Evolutionary conservation across 148 eudicot genomes (phyloP), one percentile per base, ranked within the genome.

Genomic region (Fagopyrum esculentum): DNA sequence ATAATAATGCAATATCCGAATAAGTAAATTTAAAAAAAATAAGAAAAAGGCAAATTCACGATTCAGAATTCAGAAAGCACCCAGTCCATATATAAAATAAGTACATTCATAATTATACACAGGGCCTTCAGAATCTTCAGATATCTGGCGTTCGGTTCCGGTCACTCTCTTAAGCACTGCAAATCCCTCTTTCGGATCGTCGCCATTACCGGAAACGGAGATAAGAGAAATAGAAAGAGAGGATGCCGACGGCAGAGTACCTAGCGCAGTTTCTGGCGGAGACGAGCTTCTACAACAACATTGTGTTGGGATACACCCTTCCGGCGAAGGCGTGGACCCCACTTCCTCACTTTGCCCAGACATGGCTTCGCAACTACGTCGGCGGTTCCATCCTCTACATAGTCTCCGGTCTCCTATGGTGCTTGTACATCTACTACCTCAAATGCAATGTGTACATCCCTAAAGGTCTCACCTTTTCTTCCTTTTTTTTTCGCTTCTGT

Each of bases 361-460:
- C 91, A 5, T 94, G 97, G 98, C 85, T 94, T 13, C 83, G 97
- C 4, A 90, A 87, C 89, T 89, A 83, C 85, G 78, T 95, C 71
- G 96, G 85, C 15, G 99, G 81, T 5, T 51, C 55, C 66, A 48
- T 90, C 46, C 69, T 92, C 48, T 95, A 95, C 81, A 75, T 95
- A 17, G 30, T 85, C 61, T 88, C 97, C 73, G 91, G 92, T 46
- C 78, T 85, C 45, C 80, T 90, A 6, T 95, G 99, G 99, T 95
- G 94, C 80, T 82, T 95, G 74, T 86, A 90, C 54, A 90, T 95
- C 48, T 95, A 95, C 69, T 87, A 92, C 79, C 79, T 90, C 83
- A 90, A 86, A 74, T 93, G 88, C 72, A 87, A 87, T 69, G 90
- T 89, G 48, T 90, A 84, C 71, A 77, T 22, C 26, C 26, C 26